phyloP scores from a whole-genome alignment of 163 green algal species.

The Scenedesmus sp. region DNA sequence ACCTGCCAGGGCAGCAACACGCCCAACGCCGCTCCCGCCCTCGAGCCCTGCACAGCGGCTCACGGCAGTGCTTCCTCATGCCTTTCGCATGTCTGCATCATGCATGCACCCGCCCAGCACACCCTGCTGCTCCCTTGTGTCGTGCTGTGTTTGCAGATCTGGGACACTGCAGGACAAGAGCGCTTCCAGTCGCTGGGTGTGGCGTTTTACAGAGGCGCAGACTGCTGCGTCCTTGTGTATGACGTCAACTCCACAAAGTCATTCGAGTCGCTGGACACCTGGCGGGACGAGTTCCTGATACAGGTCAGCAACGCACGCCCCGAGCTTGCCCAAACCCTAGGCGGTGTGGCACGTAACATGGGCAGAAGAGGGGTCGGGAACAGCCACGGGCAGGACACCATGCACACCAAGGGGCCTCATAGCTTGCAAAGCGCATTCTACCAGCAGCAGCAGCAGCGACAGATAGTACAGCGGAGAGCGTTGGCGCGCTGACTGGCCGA shows the following conservation, averaged over 20 bases:
- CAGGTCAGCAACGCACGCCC: neutral
- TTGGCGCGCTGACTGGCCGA: too few relatives aligned
- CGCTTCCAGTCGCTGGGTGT: conserved; percentile 98
- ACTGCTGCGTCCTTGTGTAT: conserved; percentile 99
- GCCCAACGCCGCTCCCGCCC: neutral
- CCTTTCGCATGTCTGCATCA: neutral
- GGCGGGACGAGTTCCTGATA: conserved; percentile 98
- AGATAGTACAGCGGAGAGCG: too few relatives aligned
- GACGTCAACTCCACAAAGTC: conserved; percentile 97
- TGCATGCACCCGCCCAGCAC: neutral
- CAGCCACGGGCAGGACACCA: neutral
- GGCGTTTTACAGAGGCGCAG: conserved; percentile 98
- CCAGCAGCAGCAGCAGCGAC: too few relatives aligned
- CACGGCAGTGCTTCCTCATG: neutral
- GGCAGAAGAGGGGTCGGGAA: too few relatives aligned
- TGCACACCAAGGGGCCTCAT: too few relatives aligned
- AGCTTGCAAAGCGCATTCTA: too few relatives aligned
- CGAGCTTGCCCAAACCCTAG: neutral
- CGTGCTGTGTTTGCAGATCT: conserved; percentile 41
- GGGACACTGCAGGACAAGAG: conserved; percentile 92
- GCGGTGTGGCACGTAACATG: too few relatives aligned
- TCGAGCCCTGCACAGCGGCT: neutral
- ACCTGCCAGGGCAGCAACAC: neutral
- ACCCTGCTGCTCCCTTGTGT: neutral
- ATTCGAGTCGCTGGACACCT: conserved; percentile 99